Evolutionary conservation across 148 eudicot genomes (phyloP).

Genomic region (Rhododendron henanense): DNA sequence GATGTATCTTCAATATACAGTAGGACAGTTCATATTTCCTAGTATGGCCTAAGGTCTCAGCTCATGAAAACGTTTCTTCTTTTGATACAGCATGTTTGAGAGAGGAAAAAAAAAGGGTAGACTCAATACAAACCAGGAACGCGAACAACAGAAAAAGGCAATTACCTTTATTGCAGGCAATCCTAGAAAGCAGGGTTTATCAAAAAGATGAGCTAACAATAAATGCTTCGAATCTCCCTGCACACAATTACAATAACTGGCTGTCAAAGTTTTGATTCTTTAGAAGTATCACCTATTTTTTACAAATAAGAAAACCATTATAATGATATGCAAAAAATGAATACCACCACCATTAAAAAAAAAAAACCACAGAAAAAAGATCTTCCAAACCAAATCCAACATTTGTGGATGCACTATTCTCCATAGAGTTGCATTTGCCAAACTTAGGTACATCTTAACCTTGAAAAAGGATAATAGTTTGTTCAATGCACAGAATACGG

Average conservation of each 20-base stretch:
- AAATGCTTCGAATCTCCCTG: constrained; percentile 81
- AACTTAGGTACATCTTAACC: too few species aligned
- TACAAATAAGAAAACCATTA: neutral
- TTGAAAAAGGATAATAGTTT: neutral
- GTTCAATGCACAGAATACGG: neutral
- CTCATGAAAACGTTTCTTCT: neutral
- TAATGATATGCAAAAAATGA: neutral
- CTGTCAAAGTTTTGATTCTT: neutral
- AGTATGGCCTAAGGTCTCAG: neutral
- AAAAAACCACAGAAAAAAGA: neutral
- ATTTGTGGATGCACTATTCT: too few species aligned
- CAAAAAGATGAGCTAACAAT: constrained; percentile 84
- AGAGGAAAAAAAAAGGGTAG: neutral
- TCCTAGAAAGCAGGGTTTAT: constrained; percentile 93
- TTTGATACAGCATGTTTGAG: neutral
- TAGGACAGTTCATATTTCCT: neutral
- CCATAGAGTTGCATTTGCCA: too few species aligned
- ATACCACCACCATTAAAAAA: neutral
- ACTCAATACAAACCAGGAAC: neutral
- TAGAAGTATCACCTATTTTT: neutral
- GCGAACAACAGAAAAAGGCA: neutral
- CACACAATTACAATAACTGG: constrained; percentile 2
- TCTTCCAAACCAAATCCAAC: too few species aligned
- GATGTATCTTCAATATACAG: neutral
- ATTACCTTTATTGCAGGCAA: constrained; percentile 74